Percentiles rank a stretch among this genome's conserved stretches.
These are phyloP conservation scores for Talaromyces islandicus DNA, from an alignment of 2,329 filamentous ascomycete genomes.

Conservation along the genomic window DNA sequence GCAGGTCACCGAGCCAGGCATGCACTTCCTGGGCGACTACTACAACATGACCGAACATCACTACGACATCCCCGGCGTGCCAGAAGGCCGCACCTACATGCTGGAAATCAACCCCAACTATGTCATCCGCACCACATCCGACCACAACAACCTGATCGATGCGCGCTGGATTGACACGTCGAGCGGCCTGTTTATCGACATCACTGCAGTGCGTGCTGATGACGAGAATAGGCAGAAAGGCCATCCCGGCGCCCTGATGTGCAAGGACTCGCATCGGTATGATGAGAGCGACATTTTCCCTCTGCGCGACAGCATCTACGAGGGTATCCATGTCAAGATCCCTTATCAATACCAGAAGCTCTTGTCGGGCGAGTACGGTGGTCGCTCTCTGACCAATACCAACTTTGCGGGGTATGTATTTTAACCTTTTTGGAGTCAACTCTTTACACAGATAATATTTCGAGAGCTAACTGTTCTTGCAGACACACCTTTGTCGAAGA, in stretches of 20 bases:
- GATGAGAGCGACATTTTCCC: slow-evolving; percentile 51
- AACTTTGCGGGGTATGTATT: slow-evolving; percentile 35
- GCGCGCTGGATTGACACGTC: slow-evolving; percentile 56
- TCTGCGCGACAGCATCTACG: slow-evolving; percentile 49
- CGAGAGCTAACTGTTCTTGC: background rate
- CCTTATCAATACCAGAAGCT: slow-evolving; percentile 53
- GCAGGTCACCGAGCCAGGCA: slow-evolving; percentile 50
- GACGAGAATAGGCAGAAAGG: slow-evolving; percentile 33
- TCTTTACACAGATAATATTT: no score
- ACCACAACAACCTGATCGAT: slow-evolving; percentile 53
- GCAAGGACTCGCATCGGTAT: slow-evolving; percentile 54
- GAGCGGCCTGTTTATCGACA: slow-evolving; percentile 57
- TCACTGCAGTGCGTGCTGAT: slow-evolving; percentile 51
- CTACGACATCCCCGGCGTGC: slow-evolving; percentile 33
- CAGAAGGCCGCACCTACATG: slow-evolving; percentile 42
- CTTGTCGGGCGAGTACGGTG: slow-evolving; percentile 51
- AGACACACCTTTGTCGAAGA: slow-evolving; percentile 28
- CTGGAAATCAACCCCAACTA: slow-evolving; percentile 57
- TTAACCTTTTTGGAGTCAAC: background rate
- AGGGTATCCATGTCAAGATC: slow-evolving; percentile 48
- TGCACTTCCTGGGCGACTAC: slow-evolving; percentile 51
- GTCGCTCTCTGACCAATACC: slow-evolving; percentile 41
- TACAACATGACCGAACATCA: slow-evolving; percentile 59
- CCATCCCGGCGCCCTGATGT: slow-evolving; percentile 41
- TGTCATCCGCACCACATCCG: slow-evolving; percentile 37